Evolutionary conservation across 306 rosid species (phyloP).

Genomic region (Dryas alaskensis): DNA sequence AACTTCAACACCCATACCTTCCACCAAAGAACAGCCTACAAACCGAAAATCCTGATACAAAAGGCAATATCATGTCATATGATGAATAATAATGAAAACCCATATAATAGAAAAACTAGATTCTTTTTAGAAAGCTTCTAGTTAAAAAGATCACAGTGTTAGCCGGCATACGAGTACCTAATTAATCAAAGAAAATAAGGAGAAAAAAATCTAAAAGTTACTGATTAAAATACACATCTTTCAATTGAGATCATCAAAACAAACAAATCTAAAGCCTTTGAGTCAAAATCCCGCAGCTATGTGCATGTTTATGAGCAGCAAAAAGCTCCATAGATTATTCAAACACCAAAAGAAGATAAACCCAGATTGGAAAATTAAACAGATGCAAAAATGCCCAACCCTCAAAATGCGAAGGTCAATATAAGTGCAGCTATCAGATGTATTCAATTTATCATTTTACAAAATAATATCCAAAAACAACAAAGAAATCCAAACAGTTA

Average conservation of each 20-base stretch:
- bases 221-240: slow-evolving; percentile 23
- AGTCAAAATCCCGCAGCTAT: not conserved
- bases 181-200: not conserved
- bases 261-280: not conserved
- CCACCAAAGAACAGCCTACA: slow-evolving; percentile 38
- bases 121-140: not conserved
- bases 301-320: not conserved
- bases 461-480: too few relatives aligned
- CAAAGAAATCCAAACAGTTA: not conserved
- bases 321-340: slow-evolving; percentile 21
- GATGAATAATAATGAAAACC: not conserved
- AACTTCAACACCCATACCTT: slow-evolving; percentile 73
- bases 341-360: not conserved
- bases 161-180: not conserved
- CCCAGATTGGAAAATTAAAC: not conserved
- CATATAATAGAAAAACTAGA: slow-evolving; percentile 4
- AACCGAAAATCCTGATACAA: slow-evolving; percentile 40
- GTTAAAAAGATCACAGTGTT: not conserved
- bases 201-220: not conserved
- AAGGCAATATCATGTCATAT: slow-evolving; percentile 18
- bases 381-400: not conserved
- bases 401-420: not conserved
- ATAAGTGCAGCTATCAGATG: slow-evolving; percentile 18
- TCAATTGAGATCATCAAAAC: slow-evolving; percentile 20
- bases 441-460: not conserved